These are phyloP conservation scores for Claviceps fusiformis DNA, from an alignment of 2,329 filamentous ascomycete species.

Conservation along the genomic window DNA sequence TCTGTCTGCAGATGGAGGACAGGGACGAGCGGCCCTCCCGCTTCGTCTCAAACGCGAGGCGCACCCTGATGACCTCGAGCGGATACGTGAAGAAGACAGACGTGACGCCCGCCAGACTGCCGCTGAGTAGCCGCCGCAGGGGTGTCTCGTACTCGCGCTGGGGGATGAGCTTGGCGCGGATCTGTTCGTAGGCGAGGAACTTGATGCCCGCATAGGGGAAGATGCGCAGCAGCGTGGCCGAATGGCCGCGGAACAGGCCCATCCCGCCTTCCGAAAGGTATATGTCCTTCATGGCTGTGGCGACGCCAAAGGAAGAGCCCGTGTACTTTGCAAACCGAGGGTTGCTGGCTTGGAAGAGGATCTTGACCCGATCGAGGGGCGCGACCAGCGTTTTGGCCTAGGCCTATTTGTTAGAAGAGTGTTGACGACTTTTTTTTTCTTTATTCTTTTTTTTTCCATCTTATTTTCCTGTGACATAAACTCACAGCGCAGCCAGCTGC, in stretches of 20 bases:
- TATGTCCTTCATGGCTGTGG: conserved; percentile 73
- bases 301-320: conserved; percentile 74
- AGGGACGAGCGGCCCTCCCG: conserved; percentile 56
- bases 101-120: conserved; percentile 67
- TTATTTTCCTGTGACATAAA: conserved; percentile 8
- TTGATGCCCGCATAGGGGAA: conserved; percentile 98
- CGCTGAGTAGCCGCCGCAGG: conserved; percentile 58
- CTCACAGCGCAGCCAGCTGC: conserved; percentile 82
- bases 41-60: conserved; percentile 88
- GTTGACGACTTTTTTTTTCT: background rate
- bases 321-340: conserved; percentile 90
- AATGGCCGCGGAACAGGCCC: conserved; percentile 87
- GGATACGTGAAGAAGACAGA: conserved; percentile 96
- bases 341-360: conserved; percentile 91
- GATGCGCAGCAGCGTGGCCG: conserved; percentile 81
- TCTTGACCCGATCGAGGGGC: conserved; percentile 94
- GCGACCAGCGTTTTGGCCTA: conserved; percentile 93
- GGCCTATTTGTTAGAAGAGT: background rate
- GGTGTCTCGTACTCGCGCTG: conserved; percentile 64
- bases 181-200: conserved; percentile 95
- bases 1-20: conserved; percentile 64
- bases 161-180: conserved; percentile 66
- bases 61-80: conserved; percentile 81
- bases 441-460: background rate
- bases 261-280: conserved; percentile 56